Evolutionary conservation across 352 stramenopile species (phyloP).

Genomic region (Plasmopara halstedii): DNA sequence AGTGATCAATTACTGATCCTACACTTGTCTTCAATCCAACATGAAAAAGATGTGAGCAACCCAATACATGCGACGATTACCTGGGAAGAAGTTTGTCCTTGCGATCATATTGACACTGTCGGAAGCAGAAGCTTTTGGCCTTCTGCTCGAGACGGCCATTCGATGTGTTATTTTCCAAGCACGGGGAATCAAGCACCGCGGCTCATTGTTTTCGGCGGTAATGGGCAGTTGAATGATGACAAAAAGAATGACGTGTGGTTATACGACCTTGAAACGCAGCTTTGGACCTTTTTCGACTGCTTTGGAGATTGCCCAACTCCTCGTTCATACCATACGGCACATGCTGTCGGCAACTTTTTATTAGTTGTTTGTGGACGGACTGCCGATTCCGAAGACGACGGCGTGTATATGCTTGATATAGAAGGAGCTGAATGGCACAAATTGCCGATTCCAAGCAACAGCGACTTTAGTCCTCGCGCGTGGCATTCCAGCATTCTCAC

Average conservation of each 20-base stretch:
- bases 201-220: constrained; percentile 59
- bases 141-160: constrained; percentile 50
- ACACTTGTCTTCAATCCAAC: neutral
- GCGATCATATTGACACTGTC: neutral
- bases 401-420: constrained; percentile 52
- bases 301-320: constrained; percentile 34
- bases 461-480: constrained; percentile 31
- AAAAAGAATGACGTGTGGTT: constrained; percentile 69
- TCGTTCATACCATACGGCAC: constrained; percentile 62
- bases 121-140: constrained; percentile 15
- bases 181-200: constrained; percentile 1
- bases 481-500: constrained; percentile 62
- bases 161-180: constrained; percentile 30
- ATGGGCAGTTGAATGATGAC: constrained; percentile 57
- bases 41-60: neutral
- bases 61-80: constrained; percentile 1
- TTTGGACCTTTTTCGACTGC: constrained; percentile 37
- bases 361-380: constrained; percentile 60
- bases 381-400: constrained; percentile 29
- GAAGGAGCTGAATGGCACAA: constrained; percentile 35
- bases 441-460: constrained; percentile 28
- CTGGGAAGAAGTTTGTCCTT: constrained; percentile 21
- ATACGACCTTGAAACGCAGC: constrained; percentile 27
- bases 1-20: constrained; percentile 38
- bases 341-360: constrained; percentile 39